Evolutionary conservation across 2,329 filamentous ascomycete genomes (phyloP).

Genomic region (Diaporthe sp.): DNA sequence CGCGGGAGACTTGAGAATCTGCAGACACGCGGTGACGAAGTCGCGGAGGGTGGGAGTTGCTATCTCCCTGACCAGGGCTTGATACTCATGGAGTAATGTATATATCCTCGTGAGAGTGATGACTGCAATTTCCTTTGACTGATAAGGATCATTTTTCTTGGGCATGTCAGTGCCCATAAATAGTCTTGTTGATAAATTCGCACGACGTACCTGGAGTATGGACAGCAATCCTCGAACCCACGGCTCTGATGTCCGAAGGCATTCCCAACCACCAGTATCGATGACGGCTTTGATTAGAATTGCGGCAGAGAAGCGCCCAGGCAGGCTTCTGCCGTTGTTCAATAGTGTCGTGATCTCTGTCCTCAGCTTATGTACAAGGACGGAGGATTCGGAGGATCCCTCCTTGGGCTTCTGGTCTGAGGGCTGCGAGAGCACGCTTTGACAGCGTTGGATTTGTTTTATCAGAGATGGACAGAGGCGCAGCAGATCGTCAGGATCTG

Average conservation of each 20-base stretch:
- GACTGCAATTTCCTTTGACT: conserved; percentile 82
- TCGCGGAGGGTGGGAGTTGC: conserved; percentile 84
- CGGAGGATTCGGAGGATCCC: conserved; percentile 72
- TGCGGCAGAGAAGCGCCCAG: conserved; percentile 83
- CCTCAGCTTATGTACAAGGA: conserved; percentile 86
- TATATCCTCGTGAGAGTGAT: conserved; percentile 88
- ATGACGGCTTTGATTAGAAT: conserved; percentile 84
- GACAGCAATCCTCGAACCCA: conserved; percentile 85
- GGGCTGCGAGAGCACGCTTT: conserved; percentile 72
- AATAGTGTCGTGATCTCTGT: conserved; percentile 83
- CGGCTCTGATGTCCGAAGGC: conserved; percentile 77
- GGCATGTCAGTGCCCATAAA: conserved; percentile 42
- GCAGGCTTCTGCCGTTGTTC: conserved; percentile 77
- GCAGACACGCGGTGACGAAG: conserved; percentile 81
- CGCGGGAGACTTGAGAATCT: conserved; percentile 67
- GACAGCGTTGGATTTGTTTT: conserved; percentile 69
- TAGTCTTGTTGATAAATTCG: background rate
- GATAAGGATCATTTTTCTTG: conserved; percentile 82
- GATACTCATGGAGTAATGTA: conserved; percentile 83
- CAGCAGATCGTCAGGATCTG: conserved; percentile 80
- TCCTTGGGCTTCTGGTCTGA: conserved; percentile 72
- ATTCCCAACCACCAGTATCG: conserved; percentile 88
- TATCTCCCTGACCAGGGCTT: conserved; percentile 87
- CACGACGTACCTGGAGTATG: conserved; percentile 73
- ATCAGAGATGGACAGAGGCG: conserved; percentile 79